Evolutionary conservation across 495 filamentous ascomycete genomes (phyloP).

Genomic region (Talaromyces adpressus): DNA sequence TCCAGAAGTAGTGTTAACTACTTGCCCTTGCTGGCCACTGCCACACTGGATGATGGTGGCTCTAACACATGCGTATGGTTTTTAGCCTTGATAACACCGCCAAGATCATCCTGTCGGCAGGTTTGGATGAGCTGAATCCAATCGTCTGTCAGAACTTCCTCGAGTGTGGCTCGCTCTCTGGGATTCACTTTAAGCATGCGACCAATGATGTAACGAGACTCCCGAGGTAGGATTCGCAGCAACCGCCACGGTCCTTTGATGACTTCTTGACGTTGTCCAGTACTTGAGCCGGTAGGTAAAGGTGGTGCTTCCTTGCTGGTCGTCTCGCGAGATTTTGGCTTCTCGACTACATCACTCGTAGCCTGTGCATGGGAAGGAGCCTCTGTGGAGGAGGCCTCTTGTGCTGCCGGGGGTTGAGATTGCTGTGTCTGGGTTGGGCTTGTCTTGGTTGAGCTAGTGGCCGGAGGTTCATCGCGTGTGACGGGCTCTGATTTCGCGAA

Average conservation of each 20-base stretch:
- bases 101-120: constrained; percentile 55
- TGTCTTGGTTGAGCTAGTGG: neutral
- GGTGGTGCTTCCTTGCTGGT: constrained; percentile 47
- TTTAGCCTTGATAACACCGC: constrained; percentile 42
- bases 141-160: constrained; percentile 79
- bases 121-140: constrained; percentile 71
- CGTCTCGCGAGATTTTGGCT: constrained; percentile 19
- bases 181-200: constrained; percentile 91
- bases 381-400: neutral
- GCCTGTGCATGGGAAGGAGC: neutral
- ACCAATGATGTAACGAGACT: constrained; percentile 82
- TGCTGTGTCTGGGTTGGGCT: constrained; percentile 7
- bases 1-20: neutral
- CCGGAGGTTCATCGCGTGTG: constrained; percentile 7
- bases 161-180: constrained; percentile 71
- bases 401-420: neutral
- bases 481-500: constrained; percentile 8
- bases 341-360: constrained; percentile 5
- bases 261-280: constrained; percentile 54
- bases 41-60: constrained; percentile 40
- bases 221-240: constrained; percentile 82
- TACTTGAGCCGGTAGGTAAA: constrained; percentile 22
- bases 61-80: constrained; percentile 59
- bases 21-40: constrained; percentile 39
- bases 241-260: constrained; percentile 93